Conservation (phyloP, 352 stramenopile species). For the Pythium insidiosum region DNA sequence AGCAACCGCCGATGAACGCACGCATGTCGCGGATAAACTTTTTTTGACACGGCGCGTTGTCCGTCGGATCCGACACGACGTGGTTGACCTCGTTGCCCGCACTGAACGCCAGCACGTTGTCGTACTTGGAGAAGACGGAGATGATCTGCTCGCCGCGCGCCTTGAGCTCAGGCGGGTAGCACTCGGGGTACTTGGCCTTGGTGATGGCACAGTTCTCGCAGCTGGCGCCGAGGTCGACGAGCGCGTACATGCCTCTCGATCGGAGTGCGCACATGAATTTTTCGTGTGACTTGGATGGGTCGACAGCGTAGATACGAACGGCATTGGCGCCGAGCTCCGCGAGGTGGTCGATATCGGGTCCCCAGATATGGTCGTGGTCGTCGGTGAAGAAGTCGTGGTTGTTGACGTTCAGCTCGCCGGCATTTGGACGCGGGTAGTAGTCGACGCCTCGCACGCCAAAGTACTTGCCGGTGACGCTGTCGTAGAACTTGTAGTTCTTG, state of each 20-base stretch:
- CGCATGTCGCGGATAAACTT: conserved; percentile 87
- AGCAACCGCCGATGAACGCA: conserved; percentile 50
- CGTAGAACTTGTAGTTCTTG: conserved; percentile 77
- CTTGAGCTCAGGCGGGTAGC: conserved; percentile 67
- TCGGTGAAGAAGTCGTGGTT: conserved; percentile 83
- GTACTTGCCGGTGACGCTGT: conserved; percentile 56
- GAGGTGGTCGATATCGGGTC: conserved; percentile 61
- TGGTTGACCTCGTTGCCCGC: conserved; percentile 83
- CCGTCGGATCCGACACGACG: conserved; percentile 29
- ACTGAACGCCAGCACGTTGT: conserved; percentile 76
- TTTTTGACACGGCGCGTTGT: conserved; percentile 82
- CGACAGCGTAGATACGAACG: conserved; percentile 78
- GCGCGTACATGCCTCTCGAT: conserved; percentile 65
- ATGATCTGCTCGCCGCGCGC: conserved; percentile 73
- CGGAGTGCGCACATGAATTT: conserved; percentile 83
- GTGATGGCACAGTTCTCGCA: conserved; percentile 66
- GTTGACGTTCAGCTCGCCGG: conserved; percentile 50
- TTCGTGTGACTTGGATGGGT: conserved; percentile 59
- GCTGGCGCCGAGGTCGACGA: conserved; percentile 55
- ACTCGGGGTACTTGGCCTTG: conserved; percentile 29
- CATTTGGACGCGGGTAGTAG: conserved; percentile 83
- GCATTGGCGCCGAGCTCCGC: conserved; percentile 58
- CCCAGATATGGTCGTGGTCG: conserved; percentile 56
- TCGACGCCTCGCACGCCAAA: conserved; percentile 73
- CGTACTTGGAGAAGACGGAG: conserved; percentile 68